Evolutionary conservation across 495 filamentous ascomycete species (phyloP).

Genomic region (Trichoderma reesei): DNA sequence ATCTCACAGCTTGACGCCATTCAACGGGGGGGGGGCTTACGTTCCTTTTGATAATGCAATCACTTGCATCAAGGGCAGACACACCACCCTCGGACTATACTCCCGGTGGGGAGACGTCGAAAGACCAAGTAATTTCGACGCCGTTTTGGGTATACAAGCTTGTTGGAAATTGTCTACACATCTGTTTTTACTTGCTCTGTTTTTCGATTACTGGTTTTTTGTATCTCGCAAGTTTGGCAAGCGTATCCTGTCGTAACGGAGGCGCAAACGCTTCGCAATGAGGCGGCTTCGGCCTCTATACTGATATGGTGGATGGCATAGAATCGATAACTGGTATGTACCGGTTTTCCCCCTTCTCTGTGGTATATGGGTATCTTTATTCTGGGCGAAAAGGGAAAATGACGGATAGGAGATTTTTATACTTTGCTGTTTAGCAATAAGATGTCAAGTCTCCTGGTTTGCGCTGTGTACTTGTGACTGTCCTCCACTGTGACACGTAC

Average conservation of each 20-base stretch:
- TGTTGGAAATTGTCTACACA: background rate
- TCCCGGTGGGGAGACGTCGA: background rate
- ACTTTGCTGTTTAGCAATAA: background rate
- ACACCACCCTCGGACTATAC: background rate
- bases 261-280: background rate
- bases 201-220: slow-evolving; percentile 11
- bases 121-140: background rate
- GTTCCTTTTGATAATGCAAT: background rate
- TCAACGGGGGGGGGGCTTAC: background rate
- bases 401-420: background rate
- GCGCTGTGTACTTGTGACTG: background rate
- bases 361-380: background rate
- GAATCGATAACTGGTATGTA: background rate
- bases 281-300: slow-evolving; percentile 9
- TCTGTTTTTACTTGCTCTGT: slow-evolving; percentile 12
- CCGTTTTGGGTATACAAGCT: background rate
- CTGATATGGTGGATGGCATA: slow-evolving; percentile 13
- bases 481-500: background rate
- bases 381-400: slow-evolving; percentile 3
- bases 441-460: background rate
- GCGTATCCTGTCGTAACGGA: slow-evolving; percentile 1
- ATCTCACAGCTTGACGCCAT: background rate
- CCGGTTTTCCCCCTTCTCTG: background rate
- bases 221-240: slow-evolving; percentile 3
- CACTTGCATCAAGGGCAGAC: background rate